phyloP scores from a whole-genome alignment of 2,329 filamentous ascomycete genomes.

The Penicillium hordei region DNA sequence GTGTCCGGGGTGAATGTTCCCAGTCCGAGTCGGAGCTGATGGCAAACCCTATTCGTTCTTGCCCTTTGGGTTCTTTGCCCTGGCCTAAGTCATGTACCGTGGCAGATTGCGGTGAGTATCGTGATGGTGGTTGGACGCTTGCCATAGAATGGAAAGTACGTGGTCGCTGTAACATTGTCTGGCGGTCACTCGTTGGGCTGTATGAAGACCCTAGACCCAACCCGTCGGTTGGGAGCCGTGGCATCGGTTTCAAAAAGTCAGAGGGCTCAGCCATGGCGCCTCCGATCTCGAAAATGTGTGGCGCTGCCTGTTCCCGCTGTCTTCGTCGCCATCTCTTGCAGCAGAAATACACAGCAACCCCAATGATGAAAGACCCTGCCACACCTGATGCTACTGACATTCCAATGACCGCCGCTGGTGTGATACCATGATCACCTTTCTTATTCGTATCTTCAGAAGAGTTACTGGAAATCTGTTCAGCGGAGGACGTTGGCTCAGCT shows the following conservation, averaged over 20 bases:
- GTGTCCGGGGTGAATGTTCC: slow-evolving; percentile 31
- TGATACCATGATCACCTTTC: slow-evolving; percentile 16
- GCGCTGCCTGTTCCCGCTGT: slow-evolving; percentile 22
- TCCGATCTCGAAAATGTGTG: slow-evolving; percentile 41
- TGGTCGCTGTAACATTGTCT: slow-evolving; percentile 22
- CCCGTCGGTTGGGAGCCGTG: slow-evolving; percentile 23
- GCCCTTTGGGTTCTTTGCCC: not conserved
- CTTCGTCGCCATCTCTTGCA: slow-evolving; percentile 31
- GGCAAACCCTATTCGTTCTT: slow-evolving; percentile 22
- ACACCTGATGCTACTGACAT: slow-evolving; percentile 39
- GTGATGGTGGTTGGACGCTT: slow-evolving; percentile 17
- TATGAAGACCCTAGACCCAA: slow-evolving; percentile 13
- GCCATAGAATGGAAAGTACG: slow-evolving; percentile 13
- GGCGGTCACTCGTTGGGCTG: slow-evolving; percentile 3
- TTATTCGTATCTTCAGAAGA: slow-evolving; percentile 17
- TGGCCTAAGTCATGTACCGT: slow-evolving; percentile 9
- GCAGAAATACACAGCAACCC: slow-evolving; percentile 34
- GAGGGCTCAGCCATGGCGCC: slow-evolving; percentile 40
- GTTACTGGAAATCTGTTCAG: not conserved
- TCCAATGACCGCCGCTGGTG: slow-evolving; percentile 36
- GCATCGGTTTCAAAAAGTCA: slow-evolving; percentile 30
- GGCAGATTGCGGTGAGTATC: slow-evolving; percentile 22
- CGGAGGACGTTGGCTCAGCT: not conserved
- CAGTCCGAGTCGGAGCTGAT: slow-evolving; percentile 27
- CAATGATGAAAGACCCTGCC: slow-evolving; percentile 37